Base-by-base conservation (phyloP, 2,329 filamentous ascomycete species). In the Colletotrichum orbiculare region DNA sequence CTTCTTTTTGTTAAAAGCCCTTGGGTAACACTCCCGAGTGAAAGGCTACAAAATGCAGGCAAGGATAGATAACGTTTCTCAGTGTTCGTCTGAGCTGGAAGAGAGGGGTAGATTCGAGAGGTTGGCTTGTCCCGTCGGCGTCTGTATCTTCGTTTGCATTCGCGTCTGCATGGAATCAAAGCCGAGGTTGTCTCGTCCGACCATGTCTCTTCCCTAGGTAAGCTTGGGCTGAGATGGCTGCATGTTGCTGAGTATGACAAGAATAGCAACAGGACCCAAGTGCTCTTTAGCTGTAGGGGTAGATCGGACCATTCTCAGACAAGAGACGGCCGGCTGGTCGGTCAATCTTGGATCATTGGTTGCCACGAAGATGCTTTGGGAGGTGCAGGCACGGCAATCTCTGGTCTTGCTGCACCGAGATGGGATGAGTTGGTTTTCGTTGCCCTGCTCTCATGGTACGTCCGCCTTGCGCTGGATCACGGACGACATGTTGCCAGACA, bases 111-210 rank as follows among this genome's bases (percentile, higher is more conserved):
- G 52, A 55, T 57, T 56, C 53, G 62, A 37, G 25, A 46, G 61
- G 50, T 49, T 52, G 45, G 58, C 50, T 54, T 65, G 58, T 62
- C 41, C 62, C 58, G 25, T 25, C 25, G 25, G 25, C 25, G 25
- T 25, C 25, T 25, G 25, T 25, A 4, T 25, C 25, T 25, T 25
- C 25, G 25, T 25, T 25, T 25, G 25, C 25, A 25, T 25, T 25
- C 25, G 52, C 52, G 56, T 56, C 33, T 54, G 52, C 33, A 53
- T 52, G 56, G 41, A 56, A 56, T 39, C 33, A 46, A 46, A 61
- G 47, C 46, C 62, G 56, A 62, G 52, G 25, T 57, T 50, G 58
- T 62, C 35, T 62, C 58, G 58, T 62, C 62, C 48, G 58, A 62
- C 57, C 17, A 34, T 15, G 37, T 38, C 15, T 11, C 6, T 17